A percentile compares a stretch with the other conserved stretches of the same genome.
These are phyloP conservation scores for Puccinellia tenuiflora DNA, from an alignment of 176 grass and related monocot species.

Conservation along the genomic window DNA sequence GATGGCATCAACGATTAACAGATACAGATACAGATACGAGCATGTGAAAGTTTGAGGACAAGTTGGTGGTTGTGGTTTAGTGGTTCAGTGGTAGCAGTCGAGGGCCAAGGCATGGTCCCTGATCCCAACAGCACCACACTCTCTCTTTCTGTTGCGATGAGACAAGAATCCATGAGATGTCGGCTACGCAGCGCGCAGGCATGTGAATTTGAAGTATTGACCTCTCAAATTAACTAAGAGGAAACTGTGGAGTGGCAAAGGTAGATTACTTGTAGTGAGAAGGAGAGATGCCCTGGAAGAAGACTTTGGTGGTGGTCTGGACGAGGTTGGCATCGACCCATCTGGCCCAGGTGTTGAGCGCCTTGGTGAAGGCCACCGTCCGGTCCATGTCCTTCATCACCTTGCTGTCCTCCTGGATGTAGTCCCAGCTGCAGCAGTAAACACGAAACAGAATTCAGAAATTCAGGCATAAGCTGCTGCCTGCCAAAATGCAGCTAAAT, in stretches of 20 bases:
- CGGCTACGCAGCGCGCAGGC: background rate
- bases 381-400: conserved; percentile 64
- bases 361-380: conserved; percentile 59
- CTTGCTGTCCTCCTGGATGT: conserved; percentile 40
- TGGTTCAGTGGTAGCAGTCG: background rate
- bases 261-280: conserved; percentile 53
- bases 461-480: background rate
- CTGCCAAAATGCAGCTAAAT: background rate
- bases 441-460: background rate
- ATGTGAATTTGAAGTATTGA: background rate
- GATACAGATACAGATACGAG: too few species aligned
- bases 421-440: conserved; percentile 58
- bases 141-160: background rate
- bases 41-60: background rate
- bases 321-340: conserved; percentile 63
- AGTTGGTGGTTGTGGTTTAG: background rate
- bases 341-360: conserved; percentile 61
- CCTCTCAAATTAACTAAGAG: background rate
- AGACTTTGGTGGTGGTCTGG: conserved; percentile 42
- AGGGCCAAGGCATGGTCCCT: background rate
- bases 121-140: background rate
- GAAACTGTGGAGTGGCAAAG: background rate
- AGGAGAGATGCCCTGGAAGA: conserved; percentile 82
- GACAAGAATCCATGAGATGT: background rate
- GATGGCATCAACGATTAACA: background rate